A percentile compares a stretch with the other conserved stretches of the same genome.
phyloP scores from a whole-genome alignment of 1,139 yeast genomes.

The Hansenula lynferdii region DNA sequence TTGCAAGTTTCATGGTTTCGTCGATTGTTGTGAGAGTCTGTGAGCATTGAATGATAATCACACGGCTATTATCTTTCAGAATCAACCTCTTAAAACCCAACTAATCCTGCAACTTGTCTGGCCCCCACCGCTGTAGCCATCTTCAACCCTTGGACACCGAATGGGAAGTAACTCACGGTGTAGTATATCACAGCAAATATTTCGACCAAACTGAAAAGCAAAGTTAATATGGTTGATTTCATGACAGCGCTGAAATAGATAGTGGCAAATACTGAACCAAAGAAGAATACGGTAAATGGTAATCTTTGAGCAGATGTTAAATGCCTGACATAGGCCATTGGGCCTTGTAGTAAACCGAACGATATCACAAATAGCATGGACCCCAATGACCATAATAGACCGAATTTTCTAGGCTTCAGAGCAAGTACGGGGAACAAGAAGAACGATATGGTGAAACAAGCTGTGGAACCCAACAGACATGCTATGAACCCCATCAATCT shows the following conservation, averaged over 20 bases:
- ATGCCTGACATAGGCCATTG: slow-evolving; percentile 71
- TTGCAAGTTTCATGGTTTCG: too few relatives aligned
- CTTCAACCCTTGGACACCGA: slow-evolving; percentile 85
- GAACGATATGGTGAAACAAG: slow-evolving; percentile 79
- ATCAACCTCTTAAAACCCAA: slow-evolving; percentile 14
- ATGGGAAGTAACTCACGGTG: slow-evolving; percentile 89
- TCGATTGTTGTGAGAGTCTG: too few relatives aligned
- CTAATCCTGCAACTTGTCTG: slow-evolving; percentile 65
- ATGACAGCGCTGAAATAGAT: slow-evolving; percentile 50
- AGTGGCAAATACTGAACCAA: slow-evolving; percentile 67
- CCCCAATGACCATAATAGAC: slow-evolving; percentile 87
- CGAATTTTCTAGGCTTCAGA: slow-evolving; percentile 87
- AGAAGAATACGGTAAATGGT: slow-evolving; percentile 75
- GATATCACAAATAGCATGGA: slow-evolving; percentile 81
- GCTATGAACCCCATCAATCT: slow-evolving; percentile 72
- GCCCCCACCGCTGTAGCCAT: slow-evolving; percentile 77
- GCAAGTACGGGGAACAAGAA: slow-evolving; percentile 87
- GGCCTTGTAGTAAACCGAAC: slow-evolving; percentile 92
- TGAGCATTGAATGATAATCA: too few relatives aligned
- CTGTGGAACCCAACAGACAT: slow-evolving; percentile 69
- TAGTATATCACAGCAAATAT: slow-evolving; percentile 84
- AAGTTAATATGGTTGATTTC: slow-evolving; percentile 72
- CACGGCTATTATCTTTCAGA: too few relatives aligned
- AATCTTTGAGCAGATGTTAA: slow-evolving; percentile 70
- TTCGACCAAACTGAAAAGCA: slow-evolving; percentile 72